A percentile compares a stretch with the other conserved stretches of the same genome.
phyloP scores from a whole-genome alignment of 75 land plant species.

The Picea glauca region DNA sequence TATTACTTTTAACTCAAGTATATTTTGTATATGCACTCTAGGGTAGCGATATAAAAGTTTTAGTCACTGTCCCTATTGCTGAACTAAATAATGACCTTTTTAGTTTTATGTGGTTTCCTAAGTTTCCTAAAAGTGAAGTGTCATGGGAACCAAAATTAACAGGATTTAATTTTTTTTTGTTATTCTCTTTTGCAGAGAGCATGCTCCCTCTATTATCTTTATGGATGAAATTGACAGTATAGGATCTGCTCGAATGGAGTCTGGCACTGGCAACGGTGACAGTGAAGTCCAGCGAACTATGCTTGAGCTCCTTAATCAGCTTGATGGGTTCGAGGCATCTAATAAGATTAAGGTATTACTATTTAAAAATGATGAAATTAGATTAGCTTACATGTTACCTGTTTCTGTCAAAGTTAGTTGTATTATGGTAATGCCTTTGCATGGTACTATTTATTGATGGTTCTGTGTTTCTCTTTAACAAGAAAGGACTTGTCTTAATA shows the following conservation, averaged over 20 bases:
- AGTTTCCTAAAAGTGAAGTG: not conserved
- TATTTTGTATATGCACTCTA: too few relatives aligned
- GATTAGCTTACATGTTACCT: not conserved
- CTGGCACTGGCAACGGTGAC: slow-evolving; percentile 95
- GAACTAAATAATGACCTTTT: not conserved
- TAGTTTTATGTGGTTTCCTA: not conserved
- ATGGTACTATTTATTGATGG: not conserved
- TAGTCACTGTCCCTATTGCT: not conserved
- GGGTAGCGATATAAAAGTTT: too few relatives aligned
- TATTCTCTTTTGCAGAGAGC: slow-evolving; percentile 56
- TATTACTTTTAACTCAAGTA: too few relatives aligned
- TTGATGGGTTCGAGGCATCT: slow-evolving; percentile 99
- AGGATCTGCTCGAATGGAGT: slow-evolving; percentile 97
- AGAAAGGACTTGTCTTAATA: too few relatives aligned
- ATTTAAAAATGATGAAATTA: not conserved
- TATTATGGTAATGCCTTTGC: not conserved
- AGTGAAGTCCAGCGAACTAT: slow-evolving; percentile 99
- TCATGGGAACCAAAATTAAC: not conserved
- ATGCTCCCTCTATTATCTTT: slow-evolving; percentile 97
- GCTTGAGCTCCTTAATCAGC: slow-evolving; percentile 96
- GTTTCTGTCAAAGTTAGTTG: not conserved
- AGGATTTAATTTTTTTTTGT: not conserved
- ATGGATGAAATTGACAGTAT: slow-evolving; percentile 99
- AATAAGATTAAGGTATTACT: slow-evolving; percentile 83
- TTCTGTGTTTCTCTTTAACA: too few relatives aligned